A percentile compares a stretch with the other conserved stretches of the same genome.
These are phyloP conservation scores for Baorangia bicolor DNA, from an alignment of 768 basidiomycete species.

Conservation along the genomic window DNA sequence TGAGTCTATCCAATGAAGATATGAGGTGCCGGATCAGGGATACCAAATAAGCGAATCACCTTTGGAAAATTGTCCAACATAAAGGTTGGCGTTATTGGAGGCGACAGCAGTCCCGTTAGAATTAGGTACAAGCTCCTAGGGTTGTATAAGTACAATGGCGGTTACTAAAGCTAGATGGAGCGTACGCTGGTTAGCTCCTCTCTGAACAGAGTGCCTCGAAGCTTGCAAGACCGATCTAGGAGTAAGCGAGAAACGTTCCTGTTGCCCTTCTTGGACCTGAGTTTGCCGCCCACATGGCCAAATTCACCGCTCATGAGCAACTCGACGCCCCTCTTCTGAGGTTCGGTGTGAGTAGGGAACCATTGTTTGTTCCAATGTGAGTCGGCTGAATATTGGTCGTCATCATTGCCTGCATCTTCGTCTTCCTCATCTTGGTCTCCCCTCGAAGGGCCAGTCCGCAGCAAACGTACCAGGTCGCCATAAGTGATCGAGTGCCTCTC, in stretches of 20 bases:
- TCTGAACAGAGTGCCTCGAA: slow-evolving; percentile 36
- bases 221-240: slow-evolving; percentile 39
- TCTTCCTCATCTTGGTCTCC: slow-evolving; percentile 39
- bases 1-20: slow-evolving; percentile 52
- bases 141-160: background rate
- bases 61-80: slow-evolving; percentile 81
- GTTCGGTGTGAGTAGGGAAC: slow-evolving; percentile 48
- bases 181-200: slow-evolving; percentile 60
- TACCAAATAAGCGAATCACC: slow-evolving; percentile 38
- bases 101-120: slow-evolving; percentile 79
- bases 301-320: slow-evolving; percentile 80
- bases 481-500: slow-evolving; percentile 19
- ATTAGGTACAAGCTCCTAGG: slow-evolving; percentile 74
- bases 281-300: slow-evolving; percentile 58
- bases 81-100: slow-evolving; percentile 68
- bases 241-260: slow-evolving; percentile 52
- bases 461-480: slow-evolving; percentile 24
- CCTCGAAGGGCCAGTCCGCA: slow-evolving; percentile 13
- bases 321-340: slow-evolving; percentile 60
- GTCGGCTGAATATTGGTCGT: slow-evolving; percentile 25
- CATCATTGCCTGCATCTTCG: slow-evolving; percentile 41
- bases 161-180: slow-evolving; percentile 1
- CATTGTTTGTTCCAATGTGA: slow-evolving; percentile 32
- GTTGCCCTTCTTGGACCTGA: slow-evolving; percentile 40
- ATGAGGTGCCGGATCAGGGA: slow-evolving; percentile 1